Conservation (phyloP, 2,329 filamentous ascomycete species). For the Byssoonygena ceratinophila region DNA sequence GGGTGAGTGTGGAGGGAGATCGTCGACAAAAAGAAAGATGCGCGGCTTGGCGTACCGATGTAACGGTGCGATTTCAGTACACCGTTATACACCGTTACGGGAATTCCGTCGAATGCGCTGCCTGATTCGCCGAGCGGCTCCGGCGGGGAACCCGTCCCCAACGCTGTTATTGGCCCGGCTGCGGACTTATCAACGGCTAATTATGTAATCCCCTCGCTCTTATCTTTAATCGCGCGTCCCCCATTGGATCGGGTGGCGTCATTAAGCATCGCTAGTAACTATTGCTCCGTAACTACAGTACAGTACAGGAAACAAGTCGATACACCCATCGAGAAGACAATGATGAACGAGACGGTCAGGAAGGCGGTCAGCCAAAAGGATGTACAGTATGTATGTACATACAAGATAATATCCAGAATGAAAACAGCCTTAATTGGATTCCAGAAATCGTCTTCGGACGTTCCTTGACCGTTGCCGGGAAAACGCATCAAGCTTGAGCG, state of each 20-base stretch:
- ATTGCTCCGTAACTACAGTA: too few species aligned
- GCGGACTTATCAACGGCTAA: not conserved
- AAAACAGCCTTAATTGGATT: not conserved
- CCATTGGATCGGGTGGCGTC: constrained; percentile 5
- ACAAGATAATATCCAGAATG: not conserved
- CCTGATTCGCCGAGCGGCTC: not conserved
- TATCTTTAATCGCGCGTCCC: not conserved
- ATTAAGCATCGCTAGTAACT: not conserved
- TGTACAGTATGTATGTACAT: not conserved
- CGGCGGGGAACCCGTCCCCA: not conserved
- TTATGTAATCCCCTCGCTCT: not conserved
- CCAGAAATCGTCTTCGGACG: constrained; percentile 52
- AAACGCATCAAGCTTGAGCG: constrained; percentile 65
- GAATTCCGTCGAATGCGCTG: not conserved
- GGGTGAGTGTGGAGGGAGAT: not conserved
- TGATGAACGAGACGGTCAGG: not conserved
- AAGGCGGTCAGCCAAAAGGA: not conserved
- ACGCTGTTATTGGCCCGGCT: not conserved
- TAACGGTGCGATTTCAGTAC: not conserved
- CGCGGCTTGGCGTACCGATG: constrained; percentile 4
- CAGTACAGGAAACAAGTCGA: not conserved
- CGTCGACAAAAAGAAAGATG: not conserved
- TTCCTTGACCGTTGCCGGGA: constrained; percentile 59
- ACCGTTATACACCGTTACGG: not conserved
- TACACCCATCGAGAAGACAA: not conserved